Conservation (phyloP, 371 early-diverging fungal species). For the Mortierella sp. region DNA sequence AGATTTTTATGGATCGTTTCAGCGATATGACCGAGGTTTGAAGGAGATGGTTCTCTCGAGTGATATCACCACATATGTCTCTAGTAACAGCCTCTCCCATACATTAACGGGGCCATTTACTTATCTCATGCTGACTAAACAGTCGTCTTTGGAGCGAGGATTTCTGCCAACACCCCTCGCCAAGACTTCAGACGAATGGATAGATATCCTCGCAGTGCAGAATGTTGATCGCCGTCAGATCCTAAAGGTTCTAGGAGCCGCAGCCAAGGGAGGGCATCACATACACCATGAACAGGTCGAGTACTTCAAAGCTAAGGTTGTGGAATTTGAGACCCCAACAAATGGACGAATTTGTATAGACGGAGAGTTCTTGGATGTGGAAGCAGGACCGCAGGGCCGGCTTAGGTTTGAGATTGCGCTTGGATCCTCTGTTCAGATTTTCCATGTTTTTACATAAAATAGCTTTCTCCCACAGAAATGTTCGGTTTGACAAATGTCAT, state of each 20-base stretch:
- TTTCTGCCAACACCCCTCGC: constrained; percentile 41
- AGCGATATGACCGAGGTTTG: constrained; percentile 21
- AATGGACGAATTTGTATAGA: constrained; percentile 37
- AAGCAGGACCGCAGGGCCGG: constrained; percentile 27
- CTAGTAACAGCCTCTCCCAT: constrained; percentile 4
- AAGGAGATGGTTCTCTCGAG: not conserved
- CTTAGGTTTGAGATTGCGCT: constrained; percentile 27
- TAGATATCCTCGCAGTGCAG: constrained; percentile 43
- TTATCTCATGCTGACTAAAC: constrained; percentile 41
- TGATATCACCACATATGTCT: not conserved
- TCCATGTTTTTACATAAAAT: constrained; percentile 10
- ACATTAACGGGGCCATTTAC: constrained; percentile 36
- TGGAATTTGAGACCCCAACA: constrained; percentile 27
- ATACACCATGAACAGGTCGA: constrained; percentile 26
- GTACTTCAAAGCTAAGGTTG: constrained; percentile 39
- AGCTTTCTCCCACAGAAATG: too few species aligned
- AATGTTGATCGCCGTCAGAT: constrained; percentile 30
- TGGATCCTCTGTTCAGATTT: constrained; percentile 14
- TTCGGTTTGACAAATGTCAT: too few species aligned
- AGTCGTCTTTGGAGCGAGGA: constrained; percentile 37
- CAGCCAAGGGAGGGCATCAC: constrained; percentile 25
- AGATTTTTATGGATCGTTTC: constrained; percentile 28
- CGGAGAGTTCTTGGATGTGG: constrained; percentile 41
- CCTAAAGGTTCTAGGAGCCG: constrained; percentile 19
- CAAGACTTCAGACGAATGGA: constrained; percentile 43